Evolutionary conservation across 345 rosid species (phyloP).

Genomic region (Litchi chinensis): DNA sequence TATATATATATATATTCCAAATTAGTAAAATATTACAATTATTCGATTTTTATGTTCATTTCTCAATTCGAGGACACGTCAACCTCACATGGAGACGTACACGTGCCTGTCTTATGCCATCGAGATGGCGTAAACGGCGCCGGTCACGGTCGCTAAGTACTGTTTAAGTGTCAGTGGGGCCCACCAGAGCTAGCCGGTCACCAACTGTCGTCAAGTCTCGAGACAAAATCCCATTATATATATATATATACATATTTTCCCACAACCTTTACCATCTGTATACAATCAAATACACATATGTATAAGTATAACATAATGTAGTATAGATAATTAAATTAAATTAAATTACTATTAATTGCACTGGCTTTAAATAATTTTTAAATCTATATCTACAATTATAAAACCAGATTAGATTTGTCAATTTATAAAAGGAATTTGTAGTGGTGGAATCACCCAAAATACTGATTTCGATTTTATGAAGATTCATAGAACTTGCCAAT

Average conservation of each 20-base stretch:
- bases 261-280: slow-evolving; percentile 3
- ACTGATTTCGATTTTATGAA: no score
- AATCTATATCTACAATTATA: not conserved
- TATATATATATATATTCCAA: not conserved
- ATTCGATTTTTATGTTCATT: not conserved
- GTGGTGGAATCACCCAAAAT: no score
- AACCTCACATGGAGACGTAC: slow-evolving; percentile 43
- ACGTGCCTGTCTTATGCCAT: slow-evolving; percentile 38
- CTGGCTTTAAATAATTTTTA: not conserved
- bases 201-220: slow-evolving; percentile 32
- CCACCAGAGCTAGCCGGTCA: slow-evolving; percentile 29
- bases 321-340: not conserved
- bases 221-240: slow-evolving; percentile 21
- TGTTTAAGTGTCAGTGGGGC: slow-evolving; percentile 32
- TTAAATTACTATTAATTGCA: not conserved
- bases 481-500: no score
- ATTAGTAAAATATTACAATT: not conserved
- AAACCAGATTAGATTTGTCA: not conserved
- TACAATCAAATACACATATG: not conserved
- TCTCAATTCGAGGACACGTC: slow-evolving; percentile 32
- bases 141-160: slow-evolving; percentile 41
- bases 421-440: no score
- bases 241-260: slow-evolving; percentile 6
- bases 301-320: not conserved
- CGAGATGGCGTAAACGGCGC: slow-evolving; percentile 48